These are phyloP conservation scores for Tricholoma matsutake DNA, from an alignment of 768 basidiomycete genomes.

Conservation along the genomic window DNA sequence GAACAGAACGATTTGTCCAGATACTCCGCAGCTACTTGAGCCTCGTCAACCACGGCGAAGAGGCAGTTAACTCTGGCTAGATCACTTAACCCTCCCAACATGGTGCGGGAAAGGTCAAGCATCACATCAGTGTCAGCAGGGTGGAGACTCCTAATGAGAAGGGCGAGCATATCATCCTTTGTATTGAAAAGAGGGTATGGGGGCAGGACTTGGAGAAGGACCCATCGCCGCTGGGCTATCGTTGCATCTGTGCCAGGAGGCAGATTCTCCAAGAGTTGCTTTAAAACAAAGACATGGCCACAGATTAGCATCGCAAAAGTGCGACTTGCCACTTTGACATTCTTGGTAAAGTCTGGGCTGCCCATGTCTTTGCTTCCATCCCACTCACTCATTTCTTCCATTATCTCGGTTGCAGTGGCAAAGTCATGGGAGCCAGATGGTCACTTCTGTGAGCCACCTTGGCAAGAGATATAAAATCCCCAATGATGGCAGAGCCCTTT, in stretches of 20 bases:
- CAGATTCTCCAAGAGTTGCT: constrained; percentile 8
- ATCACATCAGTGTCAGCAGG: no score
- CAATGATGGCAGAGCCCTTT: no score
- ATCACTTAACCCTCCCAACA: background rate
- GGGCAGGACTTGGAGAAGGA: background rate
- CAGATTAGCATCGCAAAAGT: constrained; percentile 13
- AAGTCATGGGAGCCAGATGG: constrained; percentile 9
- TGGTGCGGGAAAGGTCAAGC: background rate
- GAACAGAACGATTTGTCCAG: constrained; percentile 7
- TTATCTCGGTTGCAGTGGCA: background rate
- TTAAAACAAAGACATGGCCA: constrained; percentile 11
- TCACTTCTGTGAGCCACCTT: background rate
- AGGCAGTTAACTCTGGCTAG: background rate
- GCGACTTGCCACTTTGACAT: constrained; percentile 5
- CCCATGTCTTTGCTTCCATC: background rate
- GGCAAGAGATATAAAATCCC: no score
- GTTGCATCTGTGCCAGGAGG: constrained; percentile 1
- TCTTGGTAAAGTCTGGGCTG: constrained; percentile 1
- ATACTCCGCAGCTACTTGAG: constrained; percentile 10
- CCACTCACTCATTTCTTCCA: constrained; percentile 5
- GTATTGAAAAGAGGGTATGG: background rate
- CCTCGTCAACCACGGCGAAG: constrained; percentile 11
- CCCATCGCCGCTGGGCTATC: constrained; percentile 12
- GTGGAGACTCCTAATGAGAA: background rate
- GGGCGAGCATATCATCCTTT: background rate